Evolutionary conservation across 306 rosid species (phyloP).

Genomic region (Castanospermum australe): DNA sequence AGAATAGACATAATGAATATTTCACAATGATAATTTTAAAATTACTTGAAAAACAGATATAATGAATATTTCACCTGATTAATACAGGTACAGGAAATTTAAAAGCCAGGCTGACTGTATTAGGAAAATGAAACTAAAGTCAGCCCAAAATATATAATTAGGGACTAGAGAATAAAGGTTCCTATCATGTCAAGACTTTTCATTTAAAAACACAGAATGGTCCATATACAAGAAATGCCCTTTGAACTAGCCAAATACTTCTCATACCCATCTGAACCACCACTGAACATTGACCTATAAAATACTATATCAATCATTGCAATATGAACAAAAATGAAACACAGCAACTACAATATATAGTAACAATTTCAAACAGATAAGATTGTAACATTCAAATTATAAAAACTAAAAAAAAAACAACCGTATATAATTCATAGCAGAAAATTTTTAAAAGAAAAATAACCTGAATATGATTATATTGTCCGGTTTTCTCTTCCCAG

Average conservation of each 20-base stretch:
- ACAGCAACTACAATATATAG: background rate
- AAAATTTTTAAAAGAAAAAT: background rate
- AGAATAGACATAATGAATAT: background rate
- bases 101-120: background rate
- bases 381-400: background rate
- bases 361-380: background rate
- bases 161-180: too few species aligned
- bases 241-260: background rate
- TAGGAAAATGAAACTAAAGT: background rate
- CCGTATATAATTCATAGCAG: background rate
- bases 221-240: background rate
- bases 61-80: background rate
- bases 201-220: background rate
- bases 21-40: too few species aligned
- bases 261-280: background rate
- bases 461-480: slow-evolving; percentile 93
- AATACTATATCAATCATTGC: background rate
- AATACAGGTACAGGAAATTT: background rate
- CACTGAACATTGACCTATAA: background rate
- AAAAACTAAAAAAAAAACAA: background rate
- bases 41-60: background rate
- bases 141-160: too few species aligned
- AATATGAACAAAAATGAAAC: background rate
- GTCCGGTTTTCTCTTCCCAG: slow-evolving; percentile 72
- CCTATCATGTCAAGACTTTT: background rate